These are phyloP conservation scores for Fusarium penzigii DNA, from an alignment of 2,329 filamentous ascomycete genomes.

Conservation along the genomic window DNA sequence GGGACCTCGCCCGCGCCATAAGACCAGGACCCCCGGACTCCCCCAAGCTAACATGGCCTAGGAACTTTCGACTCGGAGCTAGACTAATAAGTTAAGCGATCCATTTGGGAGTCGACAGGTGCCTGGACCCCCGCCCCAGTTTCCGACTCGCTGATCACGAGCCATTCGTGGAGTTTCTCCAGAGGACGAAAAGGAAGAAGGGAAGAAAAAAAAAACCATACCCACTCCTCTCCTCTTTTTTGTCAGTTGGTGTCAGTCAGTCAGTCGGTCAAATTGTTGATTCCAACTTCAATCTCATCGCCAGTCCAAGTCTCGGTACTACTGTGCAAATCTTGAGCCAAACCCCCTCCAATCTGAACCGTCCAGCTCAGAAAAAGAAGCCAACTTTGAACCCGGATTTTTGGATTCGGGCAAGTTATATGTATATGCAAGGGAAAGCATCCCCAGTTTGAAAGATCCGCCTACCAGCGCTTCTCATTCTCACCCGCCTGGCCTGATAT, in stretches of 20 bases:
- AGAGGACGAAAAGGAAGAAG: not conserved
- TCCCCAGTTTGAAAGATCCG: not conserved
- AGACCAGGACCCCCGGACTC: not conserved
- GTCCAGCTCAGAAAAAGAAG: not conserved
- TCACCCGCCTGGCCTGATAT: not conserved
- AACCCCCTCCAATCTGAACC: too few species aligned
- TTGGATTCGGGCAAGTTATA: not conserved
- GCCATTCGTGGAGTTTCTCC: not conserved
- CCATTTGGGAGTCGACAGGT: not conserved
- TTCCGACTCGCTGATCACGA: not conserved
- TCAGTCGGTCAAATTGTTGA: not conserved
- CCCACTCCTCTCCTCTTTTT: not conserved
- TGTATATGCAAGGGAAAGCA: not conserved
- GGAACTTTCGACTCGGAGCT: not conserved
- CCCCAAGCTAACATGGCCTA: not conserved
- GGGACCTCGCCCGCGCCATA: constrained; percentile 27
- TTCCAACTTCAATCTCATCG: not conserved
- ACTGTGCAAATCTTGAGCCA: too few species aligned
- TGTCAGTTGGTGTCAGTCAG: not conserved
- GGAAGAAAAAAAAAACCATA: not conserved
- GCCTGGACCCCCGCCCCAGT: not conserved
- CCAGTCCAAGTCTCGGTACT: too few species aligned
- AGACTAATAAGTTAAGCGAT: not conserved
- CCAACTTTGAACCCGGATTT: not conserved
- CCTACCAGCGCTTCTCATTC: not conserved